These are phyloP conservation scores for Psophocarpus tetragonolobus DNA, from an alignment of 306 rosid genomes.

Conservation along the genomic window DNA sequence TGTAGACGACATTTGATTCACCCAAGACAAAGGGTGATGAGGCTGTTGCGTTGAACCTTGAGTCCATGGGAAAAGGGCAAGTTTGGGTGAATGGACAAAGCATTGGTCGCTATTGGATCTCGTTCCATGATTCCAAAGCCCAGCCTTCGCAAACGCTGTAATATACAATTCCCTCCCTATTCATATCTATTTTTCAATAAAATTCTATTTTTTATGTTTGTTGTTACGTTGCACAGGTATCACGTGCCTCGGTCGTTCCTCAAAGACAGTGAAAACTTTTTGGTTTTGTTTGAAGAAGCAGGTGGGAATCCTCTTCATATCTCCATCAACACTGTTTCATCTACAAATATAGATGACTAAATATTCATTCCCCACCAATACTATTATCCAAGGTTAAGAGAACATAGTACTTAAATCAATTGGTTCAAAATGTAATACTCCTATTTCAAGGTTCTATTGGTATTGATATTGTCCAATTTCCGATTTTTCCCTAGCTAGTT, in stretches of 20 bases:
- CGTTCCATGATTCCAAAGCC: slow-evolving; percentile 43
- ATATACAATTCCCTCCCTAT: too few species aligned
- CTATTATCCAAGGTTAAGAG: neutral
- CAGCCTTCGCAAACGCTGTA: slow-evolving; percentile 57
- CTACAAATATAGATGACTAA: neutral
- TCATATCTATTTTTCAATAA: too few species aligned
- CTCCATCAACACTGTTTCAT: slow-evolving; percentile 45
- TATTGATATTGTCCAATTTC: too few species aligned
- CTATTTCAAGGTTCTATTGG: too few species aligned
- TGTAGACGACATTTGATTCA: slow-evolving; percentile 50
- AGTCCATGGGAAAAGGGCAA: slow-evolving; percentile 67
- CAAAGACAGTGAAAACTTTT: slow-evolving; percentile 36
- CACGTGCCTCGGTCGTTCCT: slow-evolving; percentile 65
- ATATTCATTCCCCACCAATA: neutral
- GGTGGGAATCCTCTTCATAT: slow-evolving; percentile 63
- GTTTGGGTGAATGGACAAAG: slow-evolving; percentile 68
- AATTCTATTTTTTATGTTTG: too few species aligned
- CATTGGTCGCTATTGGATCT: slow-evolving; percentile 70
- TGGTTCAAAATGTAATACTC: too few species aligned
- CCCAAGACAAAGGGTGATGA: slow-evolving; percentile 49
- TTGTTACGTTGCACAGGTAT: slow-evolving; percentile 37
- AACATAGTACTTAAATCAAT: neutral
- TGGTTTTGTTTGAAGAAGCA: slow-evolving; percentile 55
- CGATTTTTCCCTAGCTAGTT: too few species aligned
- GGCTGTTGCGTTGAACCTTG: slow-evolving; percentile 48